Percentiles rank a stretch among this genome's conserved stretches.
Conservation (phyloP, 371 early-diverging fungal genomes). For the Haplosporangium sp. region DNA sequence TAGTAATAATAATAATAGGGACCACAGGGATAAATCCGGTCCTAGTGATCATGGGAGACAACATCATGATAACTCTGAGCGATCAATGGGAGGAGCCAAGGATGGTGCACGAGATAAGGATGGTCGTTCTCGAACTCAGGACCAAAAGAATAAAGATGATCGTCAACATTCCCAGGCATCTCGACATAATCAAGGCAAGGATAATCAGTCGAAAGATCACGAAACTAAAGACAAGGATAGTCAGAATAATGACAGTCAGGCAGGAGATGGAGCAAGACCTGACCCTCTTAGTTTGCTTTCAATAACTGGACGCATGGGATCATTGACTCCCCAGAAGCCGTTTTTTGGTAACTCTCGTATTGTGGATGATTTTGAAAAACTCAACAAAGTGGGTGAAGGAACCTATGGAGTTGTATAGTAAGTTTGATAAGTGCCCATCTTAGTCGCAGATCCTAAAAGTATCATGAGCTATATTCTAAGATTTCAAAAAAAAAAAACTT, state of each 20-base stretch:
- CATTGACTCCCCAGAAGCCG: constrained; percentile 36
- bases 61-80: constrained; percentile 6
- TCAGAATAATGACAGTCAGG: constrained; percentile 14
- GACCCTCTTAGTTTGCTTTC: constrained; percentile 45
- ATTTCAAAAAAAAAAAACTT: background rate
- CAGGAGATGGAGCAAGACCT: constrained; percentile 15
- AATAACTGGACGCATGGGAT: constrained; percentile 47
- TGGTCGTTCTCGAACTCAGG: constrained; percentile 22
- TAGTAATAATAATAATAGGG: background rate
- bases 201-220: constrained; percentile 12
- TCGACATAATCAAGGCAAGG: constrained; percentile 16
- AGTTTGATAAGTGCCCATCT: constrained; percentile 21
- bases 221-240: constrained; percentile 19
- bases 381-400: constrained; percentile 82
- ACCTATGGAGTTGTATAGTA: constrained; percentile 93
- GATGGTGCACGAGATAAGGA: constrained; percentile 23
- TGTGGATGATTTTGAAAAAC: constrained; percentile 75
- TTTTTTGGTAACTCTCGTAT: constrained; percentile 70
- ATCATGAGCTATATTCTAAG: background rate
- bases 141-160: constrained; percentile 20
- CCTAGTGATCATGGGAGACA: constrained; percentile 1
- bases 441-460: background rate
- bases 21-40: constrained; percentile 6
- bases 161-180: constrained; percentile 16
- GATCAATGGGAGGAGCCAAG: constrained; percentile 10